Conservation (phyloP, 352 stramenopile species). For the Pseudoperonospora humuli region DNA sequence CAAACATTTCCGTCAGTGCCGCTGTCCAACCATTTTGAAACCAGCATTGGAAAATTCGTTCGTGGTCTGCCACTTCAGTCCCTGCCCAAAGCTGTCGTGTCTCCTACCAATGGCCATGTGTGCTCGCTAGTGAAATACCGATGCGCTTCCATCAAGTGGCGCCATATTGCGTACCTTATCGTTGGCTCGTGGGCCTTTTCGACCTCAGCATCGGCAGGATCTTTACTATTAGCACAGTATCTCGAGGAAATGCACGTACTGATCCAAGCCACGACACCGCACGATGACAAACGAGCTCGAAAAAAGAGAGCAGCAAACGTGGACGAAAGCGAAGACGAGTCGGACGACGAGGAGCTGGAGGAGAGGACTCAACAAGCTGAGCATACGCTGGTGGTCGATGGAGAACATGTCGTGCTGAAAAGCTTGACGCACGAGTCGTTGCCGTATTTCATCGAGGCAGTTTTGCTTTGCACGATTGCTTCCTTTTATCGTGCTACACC, state of each 20-base stretch:
- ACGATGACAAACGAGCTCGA: slow-evolving; percentile 1
- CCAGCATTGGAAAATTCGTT: slow-evolving; percentile 9
- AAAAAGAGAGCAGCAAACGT: slow-evolving; percentile 8
- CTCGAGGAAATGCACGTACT: slow-evolving; percentile 41
- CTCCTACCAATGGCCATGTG: slow-evolving; percentile 21
- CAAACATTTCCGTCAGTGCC: slow-evolving; percentile 35
- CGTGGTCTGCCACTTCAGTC: slow-evolving; percentile 23
- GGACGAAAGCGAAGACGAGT: slow-evolving; percentile 18
- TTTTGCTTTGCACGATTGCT: slow-evolving; percentile 44
- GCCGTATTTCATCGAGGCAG: slow-evolving; percentile 46
- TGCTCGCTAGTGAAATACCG: slow-evolving; percentile 43
- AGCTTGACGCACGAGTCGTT: slow-evolving; percentile 58
- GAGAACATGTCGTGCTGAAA: slow-evolving; percentile 57
- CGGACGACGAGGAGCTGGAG: slow-evolving; percentile 24
- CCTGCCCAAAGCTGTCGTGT: slow-evolving; percentile 27
- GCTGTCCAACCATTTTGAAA: slow-evolving; percentile 8
- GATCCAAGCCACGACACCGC: slow-evolving; percentile 20
- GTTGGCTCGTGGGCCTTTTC: slow-evolving; percentile 51
- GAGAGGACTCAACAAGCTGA: slow-evolving; percentile 19
- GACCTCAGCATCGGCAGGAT: slow-evolving; percentile 19
- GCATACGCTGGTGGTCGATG: slow-evolving; percentile 27
- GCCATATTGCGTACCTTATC: slow-evolving; percentile 44
- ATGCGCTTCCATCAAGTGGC: slow-evolving; percentile 34
- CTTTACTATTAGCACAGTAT: slow-evolving; percentile 33
- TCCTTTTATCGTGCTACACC: slow-evolving; percentile 35